Evolutionary conservation across 805 yeast genomes (phyloP).

Genomic region (Ogataea ganodermae): DNA sequence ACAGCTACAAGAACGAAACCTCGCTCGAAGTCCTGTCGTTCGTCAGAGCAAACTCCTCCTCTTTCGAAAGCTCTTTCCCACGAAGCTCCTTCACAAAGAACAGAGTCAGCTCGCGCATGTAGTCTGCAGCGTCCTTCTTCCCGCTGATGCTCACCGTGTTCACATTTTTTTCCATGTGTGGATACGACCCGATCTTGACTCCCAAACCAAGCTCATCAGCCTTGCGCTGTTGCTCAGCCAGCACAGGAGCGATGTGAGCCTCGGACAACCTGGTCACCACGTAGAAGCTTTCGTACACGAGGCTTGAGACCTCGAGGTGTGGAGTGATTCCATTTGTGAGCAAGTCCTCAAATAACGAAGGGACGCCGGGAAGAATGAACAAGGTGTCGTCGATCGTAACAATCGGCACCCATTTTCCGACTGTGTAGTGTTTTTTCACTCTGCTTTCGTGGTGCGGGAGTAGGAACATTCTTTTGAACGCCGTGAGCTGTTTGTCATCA

Average conservation of each 20-base stretch:
- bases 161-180: slow-evolving; percentile 64
- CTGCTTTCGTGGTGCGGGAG: slow-evolving; percentile 47
- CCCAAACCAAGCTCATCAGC: slow-evolving; percentile 32
- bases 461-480: slow-evolving; percentile 79
- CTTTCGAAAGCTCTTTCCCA: slow-evolving; percentile 59
- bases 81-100: slow-evolving; percentile 37
- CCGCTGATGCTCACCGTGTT: slow-evolving; percentile 80
- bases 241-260: slow-evolving; percentile 66
- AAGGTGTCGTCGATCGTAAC: slow-evolving; percentile 67
- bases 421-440: slow-evolving; percentile 49
- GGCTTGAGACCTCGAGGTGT: slow-evolving; percentile 34
- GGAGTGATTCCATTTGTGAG: slow-evolving; percentile 47
- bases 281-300: slow-evolving; percentile 47
- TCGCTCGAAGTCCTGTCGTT: not conserved
- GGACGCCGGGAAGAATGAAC: slow-evolving; percentile 82
- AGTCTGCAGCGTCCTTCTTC: slow-evolving; percentile 33
- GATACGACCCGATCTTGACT: slow-evolving; percentile 82
- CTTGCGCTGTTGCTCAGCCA: slow-evolving; percentile 52
- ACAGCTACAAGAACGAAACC: not conserved
- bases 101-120: slow-evolving; percentile 43
- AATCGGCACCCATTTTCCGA: slow-evolving; percentile 81
- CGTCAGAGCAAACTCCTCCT: slow-evolving; percentile 45
- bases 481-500: slow-evolving; percentile 48
- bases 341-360: slow-evolving; percentile 64
- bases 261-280: slow-evolving; percentile 66